Evolutionary conservation across 164 flowering plant genomes (phyloP), one percentile per base, ranked within the genome.

Genomic region (Vitis labrusca): DNA sequence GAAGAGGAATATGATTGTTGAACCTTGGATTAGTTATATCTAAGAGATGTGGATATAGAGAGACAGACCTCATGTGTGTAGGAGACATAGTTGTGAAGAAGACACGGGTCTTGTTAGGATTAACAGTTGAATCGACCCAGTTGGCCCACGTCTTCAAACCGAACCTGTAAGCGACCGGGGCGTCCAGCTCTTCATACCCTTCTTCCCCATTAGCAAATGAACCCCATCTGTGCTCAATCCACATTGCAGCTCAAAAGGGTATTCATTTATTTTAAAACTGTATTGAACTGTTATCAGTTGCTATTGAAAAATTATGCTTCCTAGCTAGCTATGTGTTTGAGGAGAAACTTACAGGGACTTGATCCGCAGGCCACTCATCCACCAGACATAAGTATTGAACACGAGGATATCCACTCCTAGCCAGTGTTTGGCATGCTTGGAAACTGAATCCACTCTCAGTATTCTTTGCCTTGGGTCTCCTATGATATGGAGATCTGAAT

Each of bases 331-430:
- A 37, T 3, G 7, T 37, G 44, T 37, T 37, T 37, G 44, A 37
- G 44, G 44, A 37, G 8, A 50, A 63, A 76, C 85, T 88, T 79
- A 91, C 99, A 92, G 78, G 59, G 94, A 75, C 60, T 92, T 96
- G 79, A 87, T 82, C 61, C 67, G 84, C 16, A 73, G 67, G 17
- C 94, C 92, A 71, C 85, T 93, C 92, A 88, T 88, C 99, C 99
- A 96, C 99, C 99, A 96, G 71, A 96, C 89, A 49, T 91, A 96
- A 49, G 90, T 90, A 61, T 92, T 89, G 87, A 96, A 96, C 19
- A 86, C 92, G 64, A 96, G 86, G 67, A 90, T 81, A 54, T 96
- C 99, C 3, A 80, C 84, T 61, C 87, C 92, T 1, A 56, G n/a
- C 99, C 99, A 96, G 67, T 88, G 29, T 64, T 82, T 77, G 58